Conservation (phyloP, 1,139 yeast genomes). For the Suhomyces taliae region DNA sequence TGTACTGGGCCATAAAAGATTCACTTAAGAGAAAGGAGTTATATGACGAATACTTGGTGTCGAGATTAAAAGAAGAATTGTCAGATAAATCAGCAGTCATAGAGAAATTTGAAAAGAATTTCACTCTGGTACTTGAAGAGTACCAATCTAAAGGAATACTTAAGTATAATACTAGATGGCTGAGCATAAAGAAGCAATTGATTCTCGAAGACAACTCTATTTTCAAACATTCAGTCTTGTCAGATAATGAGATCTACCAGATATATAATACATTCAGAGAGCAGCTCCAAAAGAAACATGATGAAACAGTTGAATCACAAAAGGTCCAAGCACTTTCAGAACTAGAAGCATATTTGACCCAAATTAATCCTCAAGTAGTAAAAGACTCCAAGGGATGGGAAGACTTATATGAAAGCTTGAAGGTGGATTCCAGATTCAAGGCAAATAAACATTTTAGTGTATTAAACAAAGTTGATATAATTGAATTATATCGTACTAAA, state of each 20-base stretch:
- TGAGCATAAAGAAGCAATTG: slow-evolving; percentile 43
- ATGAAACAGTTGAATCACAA: slow-evolving; percentile 26
- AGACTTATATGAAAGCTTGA: slow-evolving; percentile 38
- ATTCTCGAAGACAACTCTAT: slow-evolving; percentile 64
- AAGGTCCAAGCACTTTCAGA: slow-evolving; percentile 54
- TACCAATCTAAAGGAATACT: slow-evolving; percentile 38
- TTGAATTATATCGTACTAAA: slow-evolving; percentile 52
- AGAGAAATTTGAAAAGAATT: slow-evolving; percentile 56
- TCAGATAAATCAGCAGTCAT: slow-evolving; percentile 52
- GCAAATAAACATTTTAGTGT: slow-evolving; percentile 58
- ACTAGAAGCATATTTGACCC: slow-evolving; percentile 47
- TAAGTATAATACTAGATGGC: slow-evolving; percentile 67
- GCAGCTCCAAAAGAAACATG: slow-evolving; percentile 40
- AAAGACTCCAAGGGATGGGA: slow-evolving; percentile 44
- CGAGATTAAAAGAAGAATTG: slow-evolving; percentile 55
- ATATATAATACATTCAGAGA: slow-evolving; percentile 53
- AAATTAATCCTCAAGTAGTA: slow-evolving; percentile 34
- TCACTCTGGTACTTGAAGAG: slow-evolving; percentile 47
- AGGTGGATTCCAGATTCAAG: slow-evolving; percentile 51
- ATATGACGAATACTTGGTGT: slow-evolving; percentile 64
- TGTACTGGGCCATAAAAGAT: slow-evolving; percentile 70
- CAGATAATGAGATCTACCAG: slow-evolving; percentile 54
- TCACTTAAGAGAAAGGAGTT: slow-evolving; percentile 58
- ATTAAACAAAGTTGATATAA: slow-evolving; percentile 59
- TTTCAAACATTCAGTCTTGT: slow-evolving; percentile 61